Conservation (phyloP, 129 eudicot genomes). For the Oenanthe sinensis region DNA sequence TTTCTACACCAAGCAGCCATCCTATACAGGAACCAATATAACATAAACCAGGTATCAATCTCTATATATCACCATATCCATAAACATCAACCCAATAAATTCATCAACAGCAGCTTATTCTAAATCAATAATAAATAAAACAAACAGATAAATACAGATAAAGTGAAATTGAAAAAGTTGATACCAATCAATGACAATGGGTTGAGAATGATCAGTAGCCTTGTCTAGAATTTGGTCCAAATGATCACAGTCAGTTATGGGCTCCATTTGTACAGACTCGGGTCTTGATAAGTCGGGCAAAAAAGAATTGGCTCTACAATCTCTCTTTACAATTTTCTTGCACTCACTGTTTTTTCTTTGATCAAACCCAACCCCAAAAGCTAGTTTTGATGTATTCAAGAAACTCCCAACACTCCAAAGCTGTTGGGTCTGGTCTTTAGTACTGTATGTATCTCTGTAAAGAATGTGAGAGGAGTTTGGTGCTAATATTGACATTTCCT, state of each 20-base stretch:
- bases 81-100: neutral
- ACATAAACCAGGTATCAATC: constrained; percentile 2
- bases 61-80: neutral
- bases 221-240: constrained; percentile 51
- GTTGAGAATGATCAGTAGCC: constrained; percentile 44
- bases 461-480: constrained; percentile 70
- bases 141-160: neutral
- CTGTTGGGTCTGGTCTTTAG: constrained; percentile 32
- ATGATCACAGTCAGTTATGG: constrained; percentile 60
- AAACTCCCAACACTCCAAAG: constrained; percentile 34
- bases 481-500: constrained; percentile 60
- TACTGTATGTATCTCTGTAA: constrained; percentile 36
- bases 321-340: constrained; percentile 37
- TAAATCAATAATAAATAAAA: neutral
- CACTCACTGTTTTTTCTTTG: constrained; percentile 29
- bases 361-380: constrained; percentile 46
- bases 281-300: constrained; percentile 67
- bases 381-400: constrained; percentile 25
- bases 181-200: constrained; percentile 85
- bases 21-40: constrained; percentile 39
- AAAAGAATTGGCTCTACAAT: constrained; percentile 39
- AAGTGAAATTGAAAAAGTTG: constrained; percentile 4
- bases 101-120: neutral
- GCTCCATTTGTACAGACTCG: constrained; percentile 48
- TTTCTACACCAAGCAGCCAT: constrained; percentile 99